Conservation (phyloP, 805 yeast species). For the Wickerhamomyces xylosicus region DNA sequence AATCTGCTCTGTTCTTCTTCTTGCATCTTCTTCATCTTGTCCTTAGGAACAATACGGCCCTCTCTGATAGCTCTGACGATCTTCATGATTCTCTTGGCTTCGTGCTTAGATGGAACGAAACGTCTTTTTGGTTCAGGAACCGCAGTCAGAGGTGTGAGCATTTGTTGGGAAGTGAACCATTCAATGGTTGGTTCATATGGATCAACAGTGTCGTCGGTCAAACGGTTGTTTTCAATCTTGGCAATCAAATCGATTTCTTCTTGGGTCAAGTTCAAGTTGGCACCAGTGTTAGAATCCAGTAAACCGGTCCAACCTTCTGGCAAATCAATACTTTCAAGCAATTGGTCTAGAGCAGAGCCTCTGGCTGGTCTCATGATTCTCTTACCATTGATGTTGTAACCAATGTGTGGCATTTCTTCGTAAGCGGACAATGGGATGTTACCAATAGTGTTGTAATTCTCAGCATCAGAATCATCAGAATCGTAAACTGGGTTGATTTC, state of each 20-base stretch:
- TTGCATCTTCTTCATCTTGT: constrained; percentile 38
- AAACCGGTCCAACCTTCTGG: constrained; percentile 99
- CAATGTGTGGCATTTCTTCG: constrained; percentile 95
- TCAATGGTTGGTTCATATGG: constrained; percentile 93
- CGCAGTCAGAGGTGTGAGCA: constrained; percentile 86
- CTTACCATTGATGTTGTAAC: constrained; percentile 94
- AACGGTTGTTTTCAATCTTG: constrained; percentile 77
- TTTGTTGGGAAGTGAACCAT: constrained; percentile 84
- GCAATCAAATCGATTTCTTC: constrained; percentile 87
- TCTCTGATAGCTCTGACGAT: constrained; percentile 93
- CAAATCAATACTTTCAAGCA: constrained; percentile 81
- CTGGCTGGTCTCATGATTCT: constrained; percentile 98
- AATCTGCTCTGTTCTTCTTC: constrained; percentile 32
- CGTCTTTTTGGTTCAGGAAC: constrained; percentile 96
- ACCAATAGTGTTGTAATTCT: constrained; percentile 83
- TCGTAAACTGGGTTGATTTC: constrained; percentile 94
- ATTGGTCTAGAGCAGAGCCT: constrained; percentile 86
- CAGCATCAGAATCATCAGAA: constrained; percentile 81
- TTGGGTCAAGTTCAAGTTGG: constrained; percentile 65
- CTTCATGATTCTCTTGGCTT: constrained; percentile 94
- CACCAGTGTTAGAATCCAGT: constrained; percentile 82
- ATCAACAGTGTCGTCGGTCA: constrained; percentile 66
- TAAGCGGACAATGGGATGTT: constrained; percentile 88
- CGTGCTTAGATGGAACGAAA: constrained; percentile 93
- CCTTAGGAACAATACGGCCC: constrained; percentile 82